Conservation (phyloP, 2,329 filamentous ascomycete genomes). For the Tolypocladium sp. region DNA sequence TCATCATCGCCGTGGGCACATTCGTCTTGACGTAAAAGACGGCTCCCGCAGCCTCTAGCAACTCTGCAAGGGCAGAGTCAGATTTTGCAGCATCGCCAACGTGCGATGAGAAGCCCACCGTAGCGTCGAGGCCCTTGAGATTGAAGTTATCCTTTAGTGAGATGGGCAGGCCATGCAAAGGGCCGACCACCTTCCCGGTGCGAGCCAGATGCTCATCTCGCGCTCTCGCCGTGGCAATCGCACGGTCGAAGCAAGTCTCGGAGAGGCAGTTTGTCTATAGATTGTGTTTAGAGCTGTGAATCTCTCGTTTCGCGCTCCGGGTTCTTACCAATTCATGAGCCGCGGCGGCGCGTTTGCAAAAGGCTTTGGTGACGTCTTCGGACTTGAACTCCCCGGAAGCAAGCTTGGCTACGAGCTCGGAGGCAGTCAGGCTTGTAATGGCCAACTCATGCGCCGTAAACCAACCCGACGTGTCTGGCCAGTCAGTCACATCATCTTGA, state of each 20-base stretch:
- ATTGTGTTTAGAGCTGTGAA: constrained; percentile 17
- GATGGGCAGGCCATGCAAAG: constrained; percentile 56
- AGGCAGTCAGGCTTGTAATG: constrained; percentile 36
- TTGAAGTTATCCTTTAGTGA: constrained; percentile 67
- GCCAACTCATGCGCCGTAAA: constrained; percentile 40
- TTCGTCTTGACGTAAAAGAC: constrained; percentile 50
- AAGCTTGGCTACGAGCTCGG: constrained; percentile 28
- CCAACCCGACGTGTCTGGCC: constrained; percentile 49
- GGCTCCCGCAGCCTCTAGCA: constrained; percentile 39
- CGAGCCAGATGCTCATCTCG: constrained; percentile 41
- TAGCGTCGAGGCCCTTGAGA: constrained; percentile 48
- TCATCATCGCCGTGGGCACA: constrained; percentile 58
- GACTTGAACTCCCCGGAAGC: constrained; percentile 24
- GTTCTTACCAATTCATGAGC: constrained; percentile 47
- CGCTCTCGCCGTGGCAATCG: constrained; percentile 34
- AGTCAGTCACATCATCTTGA: constrained; percentile 46
- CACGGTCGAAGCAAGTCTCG: constrained; percentile 46
- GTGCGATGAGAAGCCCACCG: constrained; percentile 54
- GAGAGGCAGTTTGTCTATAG: constrained; percentile 38
- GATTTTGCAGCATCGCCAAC: constrained; percentile 44
- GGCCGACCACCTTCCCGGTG: constrained; percentile 42
- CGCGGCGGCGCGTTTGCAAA: constrained; percentile 42
- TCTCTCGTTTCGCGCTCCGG: constrained; percentile 7
- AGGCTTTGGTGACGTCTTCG: constrained; percentile 36
- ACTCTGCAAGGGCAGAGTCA: constrained; percentile 28